Evolutionary conservation across 169 alveolate species (phyloP).

Genomic region (Plasmodium ovale): DNA sequence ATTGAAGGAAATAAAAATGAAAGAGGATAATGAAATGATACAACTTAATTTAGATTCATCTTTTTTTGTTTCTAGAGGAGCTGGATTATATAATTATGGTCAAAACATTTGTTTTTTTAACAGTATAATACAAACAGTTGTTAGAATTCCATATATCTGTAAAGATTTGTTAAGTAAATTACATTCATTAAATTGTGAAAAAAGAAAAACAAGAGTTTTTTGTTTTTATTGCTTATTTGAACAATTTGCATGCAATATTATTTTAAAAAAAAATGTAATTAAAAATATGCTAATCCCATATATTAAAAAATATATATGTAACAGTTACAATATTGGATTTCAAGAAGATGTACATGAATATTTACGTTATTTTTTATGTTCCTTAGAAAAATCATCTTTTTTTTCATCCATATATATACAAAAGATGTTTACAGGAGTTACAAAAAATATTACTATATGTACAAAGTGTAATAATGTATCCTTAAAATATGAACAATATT

Average conservation of each 20-base stretch:
- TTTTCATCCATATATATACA: slow-evolving; percentile 37
- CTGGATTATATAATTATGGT: slow-evolving; percentile 85
- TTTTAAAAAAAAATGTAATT: slow-evolving; percentile 59
- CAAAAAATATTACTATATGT: slow-evolving; percentile 53
- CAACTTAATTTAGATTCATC: slow-evolving; percentile 48
- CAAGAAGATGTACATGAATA: slow-evolving; percentile 85
- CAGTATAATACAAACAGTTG: slow-evolving; percentile 81
- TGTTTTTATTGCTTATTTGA: slow-evolving; percentile 83
- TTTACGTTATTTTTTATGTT: slow-evolving; percentile 79
- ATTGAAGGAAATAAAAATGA: slow-evolving; percentile 54
- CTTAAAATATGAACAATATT: slow-evolving; percentile 82
- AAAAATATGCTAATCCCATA: slow-evolving; percentile 76
- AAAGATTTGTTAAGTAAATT: slow-evolving; percentile 78
- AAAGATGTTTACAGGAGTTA: slow-evolving; percentile 64
- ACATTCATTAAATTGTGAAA: slow-evolving; percentile 78
- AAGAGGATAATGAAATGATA: slow-evolving; percentile 38
- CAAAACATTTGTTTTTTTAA: slow-evolving; percentile 85
- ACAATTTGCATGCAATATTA: slow-evolving; percentile 72
- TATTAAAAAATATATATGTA: slow-evolving; percentile 80
- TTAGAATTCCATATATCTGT: slow-evolving; percentile 81
- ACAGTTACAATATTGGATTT: slow-evolving; percentile 78
- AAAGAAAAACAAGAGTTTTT: slow-evolving; percentile 61
- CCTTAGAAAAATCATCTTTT: slow-evolving; percentile 80
- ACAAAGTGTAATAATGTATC: slow-evolving; percentile 79
- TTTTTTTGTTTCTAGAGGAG: slow-evolving; percentile 75